A percentile compares a stretch with the other conserved stretches of the same genome.
Conservation (phyloP, 768 basidiomycete species). For the Suillus weaverae region DNA sequence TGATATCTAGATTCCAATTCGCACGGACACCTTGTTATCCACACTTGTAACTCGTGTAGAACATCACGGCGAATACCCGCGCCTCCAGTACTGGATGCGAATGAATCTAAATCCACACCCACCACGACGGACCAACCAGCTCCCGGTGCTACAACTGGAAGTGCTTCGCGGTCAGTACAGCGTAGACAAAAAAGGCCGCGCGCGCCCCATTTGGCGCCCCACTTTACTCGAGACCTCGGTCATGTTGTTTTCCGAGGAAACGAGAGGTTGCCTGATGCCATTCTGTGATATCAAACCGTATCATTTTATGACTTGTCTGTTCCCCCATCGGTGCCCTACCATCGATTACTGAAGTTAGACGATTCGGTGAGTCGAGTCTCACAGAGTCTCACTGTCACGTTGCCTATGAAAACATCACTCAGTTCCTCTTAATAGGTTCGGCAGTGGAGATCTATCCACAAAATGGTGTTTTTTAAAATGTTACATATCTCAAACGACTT, state of each 20-base stretch:
- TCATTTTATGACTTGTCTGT: background rate
- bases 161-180: conserved; percentile 2
- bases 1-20: conserved; percentile 36
- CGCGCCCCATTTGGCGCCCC: conserved; percentile 47
- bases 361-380: background rate
- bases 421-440: background rate
- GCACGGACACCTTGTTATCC: conserved; percentile 57
- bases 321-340: background rate
- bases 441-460: background rate
- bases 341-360: background rate
- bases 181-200: conserved; percentile 18
- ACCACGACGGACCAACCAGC: background rate
- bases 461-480: too few species aligned
- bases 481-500: too few species aligned
- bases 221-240: conserved; percentile 62
- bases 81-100: conserved; percentile 41
- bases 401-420: background rate
- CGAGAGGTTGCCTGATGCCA: conserved; percentile 36
- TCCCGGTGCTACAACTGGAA: background rate
- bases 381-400: background rate
- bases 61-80: conserved; percentile 66
- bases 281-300: background rate
- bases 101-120: conserved; percentile 1
- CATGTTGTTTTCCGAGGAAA: conserved; percentile 71
- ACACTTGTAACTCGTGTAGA: conserved; percentile 61